Conservation (phyloP, 2,329 filamentous ascomycete species). For the Cordyceps cicadae region DNA sequence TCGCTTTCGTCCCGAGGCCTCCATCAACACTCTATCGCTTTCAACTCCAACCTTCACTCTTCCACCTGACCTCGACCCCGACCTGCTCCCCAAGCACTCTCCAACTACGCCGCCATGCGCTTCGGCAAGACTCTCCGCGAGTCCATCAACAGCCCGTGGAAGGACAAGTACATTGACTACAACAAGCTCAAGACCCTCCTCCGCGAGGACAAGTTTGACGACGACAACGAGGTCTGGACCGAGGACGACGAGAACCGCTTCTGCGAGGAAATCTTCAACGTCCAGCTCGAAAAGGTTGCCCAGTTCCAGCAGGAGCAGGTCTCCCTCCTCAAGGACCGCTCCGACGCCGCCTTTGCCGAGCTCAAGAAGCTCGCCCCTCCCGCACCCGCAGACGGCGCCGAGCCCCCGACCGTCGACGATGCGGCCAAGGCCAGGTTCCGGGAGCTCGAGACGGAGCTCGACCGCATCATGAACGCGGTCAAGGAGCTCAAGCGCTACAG, state of each 20-base stretch:
- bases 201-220: constrained; percentile 59
- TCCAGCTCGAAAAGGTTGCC: constrained; percentile 91
- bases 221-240: constrained; percentile 70
- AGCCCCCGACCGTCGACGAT: constrained; percentile 29
- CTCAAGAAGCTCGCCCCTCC: constrained; percentile 69
- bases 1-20: no score
- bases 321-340: constrained; percentile 43
- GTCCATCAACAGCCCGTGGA: constrained; percentile 79
- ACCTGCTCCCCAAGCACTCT: background rate
- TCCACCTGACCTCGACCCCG: background rate
- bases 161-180: constrained; percentile 92
- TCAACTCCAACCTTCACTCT: background rate
- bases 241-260: constrained; percentile 90
- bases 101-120: constrained; percentile 69
- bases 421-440: constrained; percentile 49
- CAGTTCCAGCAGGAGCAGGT: constrained; percentile 78
- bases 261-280: constrained; percentile 89
- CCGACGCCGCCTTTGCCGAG: constrained; percentile 54
- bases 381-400: constrained; percentile 35
- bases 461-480: constrained; percentile 80
- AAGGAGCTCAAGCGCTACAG: constrained; percentile 93
- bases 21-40: background rate
- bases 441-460: constrained; percentile 70
- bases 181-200: constrained; percentile 82
- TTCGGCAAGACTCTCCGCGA: constrained; percentile 84